phyloP scores from a whole-genome alignment of 2,329 filamentous ascomycete species.

The Aureobasidium lini region DNA sequence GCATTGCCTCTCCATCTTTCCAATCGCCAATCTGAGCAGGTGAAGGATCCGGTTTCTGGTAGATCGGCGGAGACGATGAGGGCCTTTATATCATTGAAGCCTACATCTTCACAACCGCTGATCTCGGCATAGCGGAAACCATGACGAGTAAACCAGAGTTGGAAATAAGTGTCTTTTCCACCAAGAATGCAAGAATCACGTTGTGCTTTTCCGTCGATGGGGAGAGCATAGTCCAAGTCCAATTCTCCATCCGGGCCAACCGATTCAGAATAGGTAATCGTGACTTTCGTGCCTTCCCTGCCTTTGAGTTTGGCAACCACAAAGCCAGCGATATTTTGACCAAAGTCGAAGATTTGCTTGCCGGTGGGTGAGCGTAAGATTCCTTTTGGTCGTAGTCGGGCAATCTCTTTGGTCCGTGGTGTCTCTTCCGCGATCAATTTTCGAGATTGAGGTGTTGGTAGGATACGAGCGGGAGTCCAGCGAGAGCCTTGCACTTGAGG shows the following conservation, averaged over 20 bases:
- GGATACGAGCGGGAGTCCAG: background rate
- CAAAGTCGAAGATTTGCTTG: constrained; percentile 12
- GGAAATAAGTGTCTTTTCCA: background rate
- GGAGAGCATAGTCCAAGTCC: background rate
- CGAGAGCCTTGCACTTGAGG: background rate
- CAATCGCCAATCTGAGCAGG: constrained; percentile 9
- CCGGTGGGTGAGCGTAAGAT: background rate
- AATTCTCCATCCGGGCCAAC: constrained; percentile 1
- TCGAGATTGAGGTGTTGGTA: background rate
- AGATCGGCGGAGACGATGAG: background rate
- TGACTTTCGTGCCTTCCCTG: background rate
- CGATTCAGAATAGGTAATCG: background rate
- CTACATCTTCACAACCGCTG: background rate
- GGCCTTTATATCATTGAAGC: constrained; percentile 7
- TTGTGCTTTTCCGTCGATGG: background rate
- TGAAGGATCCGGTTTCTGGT: background rate
- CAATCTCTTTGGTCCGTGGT: constrained; percentile 5
- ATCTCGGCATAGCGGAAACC: constrained; percentile 7
- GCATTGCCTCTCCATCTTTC: constrained; percentile 8
- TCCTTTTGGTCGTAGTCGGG: background rate
- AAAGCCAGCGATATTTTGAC: constrained; percentile 4
- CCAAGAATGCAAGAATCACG: background rate
- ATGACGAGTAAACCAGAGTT: constrained; percentile 8
- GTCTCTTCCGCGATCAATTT: constrained; percentile 9
- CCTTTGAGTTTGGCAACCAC: constrained; percentile 1